Evolutionary conservation across 2,329 filamentous ascomycete genomes (phyloP), one percentile per base, ranked within the genome.

Genomic region (Stylonectria norvegica): DNA sequence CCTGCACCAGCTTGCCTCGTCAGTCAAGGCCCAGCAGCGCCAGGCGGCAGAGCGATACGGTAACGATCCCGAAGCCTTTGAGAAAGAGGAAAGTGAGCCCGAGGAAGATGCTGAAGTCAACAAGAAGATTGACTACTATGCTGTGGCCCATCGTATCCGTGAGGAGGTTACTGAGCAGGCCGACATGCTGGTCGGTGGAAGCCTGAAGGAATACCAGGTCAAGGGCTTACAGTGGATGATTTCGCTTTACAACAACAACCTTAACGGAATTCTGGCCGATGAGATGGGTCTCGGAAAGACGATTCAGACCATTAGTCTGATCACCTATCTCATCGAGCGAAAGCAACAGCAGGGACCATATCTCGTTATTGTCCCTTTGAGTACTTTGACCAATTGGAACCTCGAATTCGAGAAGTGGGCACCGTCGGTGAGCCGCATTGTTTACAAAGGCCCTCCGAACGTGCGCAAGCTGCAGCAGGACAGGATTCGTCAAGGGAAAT

Each of bases 281-380:
- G 93, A 98, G 69, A 98, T 98, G 93, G 93, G 93, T 83, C 87
- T 98, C 51, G 93, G 93, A 66, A 98, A 98, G 72, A 98, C 93
- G 1, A 98, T 98, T 56, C 93, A 98, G 68, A 97, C 93, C 31
- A 98, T 98, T 68, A 95, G 88, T 73, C 72, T 98, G 69, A 86
- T 98, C 58, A 96, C 91, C 3, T 94, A 98, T 62, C 83, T 98
- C 48, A 96, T 98, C 53, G 93, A 97, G 71, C 85, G 81, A 71
- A 98, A 98, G 74, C 79, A 85, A 55, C 90, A 97, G 59, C 81
- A 81, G 38, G 93, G 93, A 0, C 93, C 93, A 0, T 98, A 93
- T 66, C 73, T 98, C 48, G 93, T 98, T 56, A 96, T 98, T 58
- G 93, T 98, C 8, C 93, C 93, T 20, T 76, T 98, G 20, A 95